Conservation (phyloP, 2,329 filamentous ascomycete species). For the Chaetomiaceae sp. region DNA sequence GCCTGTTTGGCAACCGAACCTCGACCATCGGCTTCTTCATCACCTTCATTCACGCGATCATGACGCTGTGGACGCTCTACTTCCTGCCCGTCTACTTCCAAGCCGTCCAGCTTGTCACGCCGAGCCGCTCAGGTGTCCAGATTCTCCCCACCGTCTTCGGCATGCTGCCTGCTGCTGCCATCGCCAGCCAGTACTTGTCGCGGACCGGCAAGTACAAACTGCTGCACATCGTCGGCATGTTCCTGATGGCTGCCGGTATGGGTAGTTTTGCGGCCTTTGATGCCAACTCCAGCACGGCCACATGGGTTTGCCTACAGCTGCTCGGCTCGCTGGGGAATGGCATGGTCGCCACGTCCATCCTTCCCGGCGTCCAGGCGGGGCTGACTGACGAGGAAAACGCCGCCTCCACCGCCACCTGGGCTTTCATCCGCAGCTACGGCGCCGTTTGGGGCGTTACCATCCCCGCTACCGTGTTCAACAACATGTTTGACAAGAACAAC, state of each 20-base stretch:
- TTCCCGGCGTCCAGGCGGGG: conserved; percentile 39
- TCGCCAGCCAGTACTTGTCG: conserved; percentile 26
- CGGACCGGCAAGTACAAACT: conserved; percentile 23
- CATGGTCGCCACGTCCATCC: conserved; percentile 36
- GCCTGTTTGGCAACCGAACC: conserved; percentile 42
- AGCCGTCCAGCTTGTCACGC: conserved; percentile 23
- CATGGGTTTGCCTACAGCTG: conserved; percentile 39
- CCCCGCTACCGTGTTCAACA: conserved; percentile 36
- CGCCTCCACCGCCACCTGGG: conserved; percentile 35
- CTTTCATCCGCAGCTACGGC: conserved; percentile 43
- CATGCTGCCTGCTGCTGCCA: conserved; percentile 23
- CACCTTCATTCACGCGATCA: conserved; percentile 34
- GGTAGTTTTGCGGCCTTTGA: conserved; percentile 36
- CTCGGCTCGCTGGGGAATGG: conserved; percentile 38
- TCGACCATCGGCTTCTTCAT: conserved; percentile 26
- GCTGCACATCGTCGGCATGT: conserved; percentile 25
- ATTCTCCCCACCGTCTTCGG: conserved; percentile 23
- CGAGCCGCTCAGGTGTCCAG: conserved; percentile 27
- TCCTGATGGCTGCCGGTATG: conserved; percentile 31
- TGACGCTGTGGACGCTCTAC: conserved; percentile 33
- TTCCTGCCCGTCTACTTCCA: conserved; percentile 43
- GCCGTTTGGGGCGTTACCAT: conserved; percentile 43
- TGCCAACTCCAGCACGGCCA: conserved; percentile 30
- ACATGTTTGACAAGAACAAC: background rate
- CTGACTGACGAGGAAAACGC: conserved; percentile 33